Base-by-base conservation (phyloP, 768 basidiomycete species). In the Boletellus emodensis region DNA sequence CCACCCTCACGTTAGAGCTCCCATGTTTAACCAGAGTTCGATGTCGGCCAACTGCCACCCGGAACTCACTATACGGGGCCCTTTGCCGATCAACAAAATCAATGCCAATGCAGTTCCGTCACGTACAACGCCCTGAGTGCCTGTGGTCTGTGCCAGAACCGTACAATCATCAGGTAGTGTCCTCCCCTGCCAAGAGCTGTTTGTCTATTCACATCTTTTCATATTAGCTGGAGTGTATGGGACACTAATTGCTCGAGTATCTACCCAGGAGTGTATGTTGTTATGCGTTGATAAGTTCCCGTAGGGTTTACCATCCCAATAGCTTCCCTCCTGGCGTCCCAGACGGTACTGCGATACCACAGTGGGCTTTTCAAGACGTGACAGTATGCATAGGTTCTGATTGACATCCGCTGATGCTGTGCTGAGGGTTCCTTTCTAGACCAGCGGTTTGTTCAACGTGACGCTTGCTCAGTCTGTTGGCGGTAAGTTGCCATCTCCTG, bases 351-450 rank as follows among this genome's bases (percentile, higher is more conserved):
- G 66, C 70, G 11, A 72, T 85, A 17, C 84, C 83, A 9, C 75
- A 74, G 11, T 86, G 84, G 84, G 83, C 83, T 12, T 86, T 77
- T 52, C 65, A 79, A 32, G 75, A 82, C 49, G 76, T 84, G 18
- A 63, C 71, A 58, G 75, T 76, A 59, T 40, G 76, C 35, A 34
- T 38, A 62, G 54, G 37, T 32, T 22, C 10, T 11, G 17, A 33
- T 7, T 0, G 2, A 6, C 9, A 10, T 52, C 9, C 22, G n/a
- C 15, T n/a, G 14, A 33, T 13, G 46, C 30, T 53, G 8, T 54
- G 7, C 34, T 60, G 33, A 55, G n/a, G 5, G 2, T 39, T 33
- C 30, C 30, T 48, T 47, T 33, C 7, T 44, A 78, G 73, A 48
- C 58, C n/a, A 63, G 57, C 39, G 65, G 72, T 44, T 53, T 40